Base-by-base conservation (phyloP, 805 yeast species). In the Barnettozyma salicaria region DNA sequence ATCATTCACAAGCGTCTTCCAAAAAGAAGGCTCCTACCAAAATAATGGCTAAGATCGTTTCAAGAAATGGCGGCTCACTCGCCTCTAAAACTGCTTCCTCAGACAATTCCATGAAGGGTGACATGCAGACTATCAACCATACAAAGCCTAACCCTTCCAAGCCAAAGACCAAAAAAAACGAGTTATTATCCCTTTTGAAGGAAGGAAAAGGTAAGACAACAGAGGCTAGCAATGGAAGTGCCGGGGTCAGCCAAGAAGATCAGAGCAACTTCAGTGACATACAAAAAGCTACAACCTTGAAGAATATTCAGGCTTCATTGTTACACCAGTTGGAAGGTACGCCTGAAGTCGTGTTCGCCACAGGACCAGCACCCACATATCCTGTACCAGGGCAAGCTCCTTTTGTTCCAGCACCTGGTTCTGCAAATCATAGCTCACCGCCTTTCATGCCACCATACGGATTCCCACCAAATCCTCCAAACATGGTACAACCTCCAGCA, bases 1-100 rank as follows among this genome's bases (percentile, higher is more conserved):
- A 72, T 57, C 89, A 83, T 49, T 75, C 88, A 4, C 74, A 74
- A 50, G 81, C 84, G 9, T 76, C 88, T 6, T 41, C 54, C 21
- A 36, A 40, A 37, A 44, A 52, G 47, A 47, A 40, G 37, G 30
- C 28, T n/a, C 35, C 30, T 55, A 41, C 43, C 7, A 40, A 36
- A 32, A 21, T 40, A 11, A 27, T 27, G 17, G 36, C 29, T 14
- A 34, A 19, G 17, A 16, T 31, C 16, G 39, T 28, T 6, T n/a
- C n/a, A n/a, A n/a, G n/a, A n/a, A n/a, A 12, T 24, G 8, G 27
- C 13, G 38, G 29, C 24, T 34, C 35, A 17, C 32, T 35, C 30
- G 22, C 31, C 13, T 11, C 17, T 9, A 19, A 23, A 12, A 16
- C 19, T 21, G 9, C 17, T 19, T 18, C 34, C n/a, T n/a, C n/a